Conservation (phyloP, 2,329 filamentous ascomycete genomes). For the Hypoxylon sp. region DNA sequence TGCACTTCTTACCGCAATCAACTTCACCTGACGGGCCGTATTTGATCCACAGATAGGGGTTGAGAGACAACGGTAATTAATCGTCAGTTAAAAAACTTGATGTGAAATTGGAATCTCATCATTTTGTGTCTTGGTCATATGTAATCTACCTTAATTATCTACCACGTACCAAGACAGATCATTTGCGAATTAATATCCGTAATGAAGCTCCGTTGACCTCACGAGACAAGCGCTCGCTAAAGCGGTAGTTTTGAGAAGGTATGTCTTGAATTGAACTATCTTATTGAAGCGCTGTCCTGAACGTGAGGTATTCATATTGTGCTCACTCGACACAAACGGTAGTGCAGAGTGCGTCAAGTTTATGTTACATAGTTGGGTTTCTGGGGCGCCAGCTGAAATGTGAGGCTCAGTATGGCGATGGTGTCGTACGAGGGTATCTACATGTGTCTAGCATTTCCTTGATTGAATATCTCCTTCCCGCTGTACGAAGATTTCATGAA, state of each 20-base stretch:
- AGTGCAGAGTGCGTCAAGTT: conserved; percentile 45
- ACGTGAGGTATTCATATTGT: conserved; percentile 4
- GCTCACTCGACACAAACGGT: conserved; percentile 44
- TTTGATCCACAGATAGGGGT: neutral
- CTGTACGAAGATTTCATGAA: neutral
- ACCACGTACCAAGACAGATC: conserved; percentile 25
- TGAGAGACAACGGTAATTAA: conserved; percentile 6
- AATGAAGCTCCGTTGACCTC: neutral
- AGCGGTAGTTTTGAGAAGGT: neutral
- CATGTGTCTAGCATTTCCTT: conserved; percentile 30
- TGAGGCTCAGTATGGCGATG: conserved; percentile 17
- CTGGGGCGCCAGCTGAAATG: conserved; percentile 23
- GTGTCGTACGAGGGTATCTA: conserved; percentile 26
- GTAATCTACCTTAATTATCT: neutral
- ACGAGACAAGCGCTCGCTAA: conserved; percentile 13
- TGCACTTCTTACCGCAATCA: neutral
- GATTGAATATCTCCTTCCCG: conserved; percentile 13
- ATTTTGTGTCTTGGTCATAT: conserved; percentile 23
- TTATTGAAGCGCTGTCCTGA: conserved; percentile 17
- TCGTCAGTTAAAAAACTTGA: neutral
- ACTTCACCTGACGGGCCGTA: neutral
- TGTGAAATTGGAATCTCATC: neutral
- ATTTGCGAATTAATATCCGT: conserved; percentile 17
- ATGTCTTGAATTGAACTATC: conserved; percentile 22
- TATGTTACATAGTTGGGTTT: conserved; percentile 25